Conservation (phyloP, 139 green algal genomes). For the Pseudopediastrum boryanum region DNA sequence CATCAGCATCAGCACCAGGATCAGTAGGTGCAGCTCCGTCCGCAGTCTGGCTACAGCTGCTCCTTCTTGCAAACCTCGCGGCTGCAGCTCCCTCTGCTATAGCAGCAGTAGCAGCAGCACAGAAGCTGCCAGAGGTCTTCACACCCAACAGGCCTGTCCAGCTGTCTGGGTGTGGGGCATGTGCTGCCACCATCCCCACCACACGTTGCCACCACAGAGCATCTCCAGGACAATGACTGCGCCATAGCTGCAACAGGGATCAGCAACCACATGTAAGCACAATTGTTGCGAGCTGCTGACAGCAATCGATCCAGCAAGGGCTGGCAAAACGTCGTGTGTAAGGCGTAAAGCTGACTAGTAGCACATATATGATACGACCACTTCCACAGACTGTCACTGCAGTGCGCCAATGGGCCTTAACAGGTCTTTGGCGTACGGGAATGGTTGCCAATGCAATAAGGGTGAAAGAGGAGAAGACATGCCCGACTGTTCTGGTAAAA, state of each 20-base stretch:
- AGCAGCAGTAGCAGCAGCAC: neutral
- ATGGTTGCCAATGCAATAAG: too few relatives aligned
- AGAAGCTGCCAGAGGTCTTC: neutral
- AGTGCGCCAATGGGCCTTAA: too few relatives aligned
- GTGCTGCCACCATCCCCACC: slow-evolving; percentile 40
- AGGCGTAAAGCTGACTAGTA: neutral
- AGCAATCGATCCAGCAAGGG: neutral
- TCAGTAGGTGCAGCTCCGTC: neutral
- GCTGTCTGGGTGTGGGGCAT: slow-evolving; percentile 40
- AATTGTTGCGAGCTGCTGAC: neutral
- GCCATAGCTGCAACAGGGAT: slow-evolving; percentile 21
- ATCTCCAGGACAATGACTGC: neutral
- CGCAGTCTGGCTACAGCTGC: too few relatives aligned
- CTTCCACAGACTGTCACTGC: neutral
- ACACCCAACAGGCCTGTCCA: neutral
- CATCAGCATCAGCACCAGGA: neutral
- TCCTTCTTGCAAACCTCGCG: too few relatives aligned
- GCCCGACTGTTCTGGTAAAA: too few relatives aligned
- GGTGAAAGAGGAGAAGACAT: too few relatives aligned
- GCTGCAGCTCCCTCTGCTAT: neutral
- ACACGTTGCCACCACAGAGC: slow-evolving; percentile 52
- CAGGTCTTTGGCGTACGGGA: too few relatives aligned
- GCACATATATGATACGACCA: too few relatives aligned
- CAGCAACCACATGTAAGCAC: too few relatives aligned
- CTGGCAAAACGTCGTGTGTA: neutral